phyloP scores from a whole-genome alignment of 108 stramenopile genomes.

The Stephanodiscus minutulus region DNA sequence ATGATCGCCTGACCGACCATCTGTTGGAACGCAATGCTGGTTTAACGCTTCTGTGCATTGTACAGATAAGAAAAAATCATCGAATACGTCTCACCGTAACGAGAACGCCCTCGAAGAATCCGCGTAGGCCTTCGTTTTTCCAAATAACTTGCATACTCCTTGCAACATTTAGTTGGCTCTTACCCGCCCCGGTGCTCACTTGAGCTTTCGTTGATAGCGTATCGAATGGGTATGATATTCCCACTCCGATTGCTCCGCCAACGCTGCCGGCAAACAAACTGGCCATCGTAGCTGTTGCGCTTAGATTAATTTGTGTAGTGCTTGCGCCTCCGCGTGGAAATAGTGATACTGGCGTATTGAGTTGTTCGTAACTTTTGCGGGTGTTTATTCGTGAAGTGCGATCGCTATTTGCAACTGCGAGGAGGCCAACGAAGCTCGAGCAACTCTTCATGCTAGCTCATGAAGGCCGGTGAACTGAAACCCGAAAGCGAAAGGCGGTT shows the following conservation, averaged over 20 bases:
- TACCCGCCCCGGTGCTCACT: conserved; percentile 29
- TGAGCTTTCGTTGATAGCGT: conserved; percentile 60
- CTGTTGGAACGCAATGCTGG: too few relatives aligned
- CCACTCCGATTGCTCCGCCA: conserved; percentile 64
- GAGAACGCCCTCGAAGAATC: conserved; percentile 68
- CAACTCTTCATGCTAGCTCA: conserved; percentile 30
- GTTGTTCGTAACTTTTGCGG: background rate
- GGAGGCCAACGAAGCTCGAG: conserved; percentile 32
- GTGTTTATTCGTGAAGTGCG: conserved; percentile 8
- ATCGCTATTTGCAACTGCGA: conserved; percentile 25
- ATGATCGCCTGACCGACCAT: conserved; percentile 74
- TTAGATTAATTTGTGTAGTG: conserved; percentile 26
- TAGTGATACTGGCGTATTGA: conserved; percentile 7
- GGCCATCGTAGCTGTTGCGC: conserved; percentile 21
- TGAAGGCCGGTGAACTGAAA: background rate
- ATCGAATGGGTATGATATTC: conserved; percentile 59
- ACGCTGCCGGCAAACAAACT: conserved; percentile 55
- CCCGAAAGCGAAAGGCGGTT: background rate
- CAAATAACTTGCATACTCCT: conserved; percentile 36
- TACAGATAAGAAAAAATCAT: background rate
- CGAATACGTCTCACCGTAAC: conserved; percentile 27
- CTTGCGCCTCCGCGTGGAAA: conserved; percentile 23
- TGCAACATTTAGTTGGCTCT: conserved; percentile 15
- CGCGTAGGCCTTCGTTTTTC: conserved; percentile 42
- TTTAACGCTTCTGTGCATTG: too few relatives aligned